Conservation (phyloP, 2,329 filamentous ascomycete species). For the Rutstroemia sp. region DNA sequence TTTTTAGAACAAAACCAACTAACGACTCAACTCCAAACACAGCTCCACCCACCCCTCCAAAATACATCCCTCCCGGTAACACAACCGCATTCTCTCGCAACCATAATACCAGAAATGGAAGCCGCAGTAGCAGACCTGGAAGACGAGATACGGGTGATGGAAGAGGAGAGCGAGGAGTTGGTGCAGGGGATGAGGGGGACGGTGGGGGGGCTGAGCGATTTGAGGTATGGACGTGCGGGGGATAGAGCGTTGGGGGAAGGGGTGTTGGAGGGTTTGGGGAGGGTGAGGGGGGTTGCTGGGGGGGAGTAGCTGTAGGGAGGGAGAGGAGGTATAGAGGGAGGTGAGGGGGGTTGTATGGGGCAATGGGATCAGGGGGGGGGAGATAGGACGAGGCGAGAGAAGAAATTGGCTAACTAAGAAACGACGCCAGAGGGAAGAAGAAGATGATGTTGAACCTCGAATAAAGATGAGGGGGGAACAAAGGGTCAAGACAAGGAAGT, state of each 20-base stretch:
- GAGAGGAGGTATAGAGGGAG: no score
- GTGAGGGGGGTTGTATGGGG: background rate
- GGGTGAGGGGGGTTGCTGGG: background rate
- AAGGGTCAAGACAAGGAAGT: no score
- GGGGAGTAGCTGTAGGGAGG: background rate
- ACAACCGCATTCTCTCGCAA: constrained; percentile 51
- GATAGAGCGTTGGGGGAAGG: constrained; percentile 53
- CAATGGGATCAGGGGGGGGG: background rate
- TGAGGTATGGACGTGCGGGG: constrained; percentile 70
- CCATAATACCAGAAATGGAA: constrained; percentile 63
- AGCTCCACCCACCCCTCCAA: constrained; percentile 15
- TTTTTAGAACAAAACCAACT: no score
- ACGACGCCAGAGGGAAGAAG: no score
- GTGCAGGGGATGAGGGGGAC: constrained; percentile 55
- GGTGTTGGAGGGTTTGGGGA: constrained; percentile 40
- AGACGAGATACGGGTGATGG: constrained; percentile 56
- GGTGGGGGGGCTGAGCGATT: constrained; percentile 69
- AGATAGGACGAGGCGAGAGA: no score
- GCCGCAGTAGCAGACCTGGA: constrained; percentile 58
- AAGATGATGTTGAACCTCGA: background rate
- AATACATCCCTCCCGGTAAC: constrained; percentile 37
- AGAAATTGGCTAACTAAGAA: no score
- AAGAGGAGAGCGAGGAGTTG: constrained; percentile 55
- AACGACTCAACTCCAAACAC: no score
- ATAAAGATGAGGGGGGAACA: no score